These are phyloP conservation scores for Coemansia sp. DNA, from an alignment of 192 early-diverging fungal genomes.

Conservation along the genomic window DNA sequence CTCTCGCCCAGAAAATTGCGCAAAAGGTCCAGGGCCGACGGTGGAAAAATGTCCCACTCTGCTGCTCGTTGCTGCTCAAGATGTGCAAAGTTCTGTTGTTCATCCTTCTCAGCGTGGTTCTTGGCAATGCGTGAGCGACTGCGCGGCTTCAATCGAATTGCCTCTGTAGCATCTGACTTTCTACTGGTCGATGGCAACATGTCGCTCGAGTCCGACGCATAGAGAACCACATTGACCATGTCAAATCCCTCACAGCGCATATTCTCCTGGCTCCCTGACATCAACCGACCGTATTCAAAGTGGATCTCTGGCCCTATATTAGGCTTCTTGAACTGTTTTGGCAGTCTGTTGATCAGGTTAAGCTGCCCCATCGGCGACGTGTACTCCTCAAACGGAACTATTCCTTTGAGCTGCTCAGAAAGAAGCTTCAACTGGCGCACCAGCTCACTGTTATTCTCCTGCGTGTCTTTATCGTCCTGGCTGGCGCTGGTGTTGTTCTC, in stretches of 20 bases:
- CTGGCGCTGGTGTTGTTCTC: background rate
- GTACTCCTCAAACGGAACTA: constrained; percentile 58
- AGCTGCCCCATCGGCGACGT: constrained; percentile 51
- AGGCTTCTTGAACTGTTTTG: constrained; percentile 53
- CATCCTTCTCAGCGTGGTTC: background rate
- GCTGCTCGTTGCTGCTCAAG: constrained; percentile 29
- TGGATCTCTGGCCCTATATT: constrained; percentile 71
- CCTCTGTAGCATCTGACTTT: background rate
- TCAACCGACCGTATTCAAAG: constrained; percentile 56
- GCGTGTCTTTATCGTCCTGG: background rate
- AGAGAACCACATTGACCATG: constrained; percentile 69
- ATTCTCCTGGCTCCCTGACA: constrained; percentile 59
- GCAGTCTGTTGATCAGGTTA: constrained; percentile 63
- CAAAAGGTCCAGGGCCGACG: constrained; percentile 31
- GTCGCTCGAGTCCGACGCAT: constrained; percentile 19
- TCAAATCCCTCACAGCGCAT: constrained; percentile 72
- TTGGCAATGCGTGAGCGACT: background rate
- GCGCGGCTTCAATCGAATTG: background rate
- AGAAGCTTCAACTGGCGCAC: constrained; percentile 1
- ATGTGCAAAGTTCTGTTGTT: background rate
- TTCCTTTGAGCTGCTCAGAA: background rate
- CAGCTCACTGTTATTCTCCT: background rate
- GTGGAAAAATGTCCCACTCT: constrained; percentile 66
- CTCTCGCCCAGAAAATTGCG: constrained; percentile 37
- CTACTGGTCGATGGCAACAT: constrained; percentile 2